Evolutionary conservation across 768 basidiomycete species (phyloP), one percentile per base, ranked within the genome.

Genomic region (Gautieria morchelliformis): DNA sequence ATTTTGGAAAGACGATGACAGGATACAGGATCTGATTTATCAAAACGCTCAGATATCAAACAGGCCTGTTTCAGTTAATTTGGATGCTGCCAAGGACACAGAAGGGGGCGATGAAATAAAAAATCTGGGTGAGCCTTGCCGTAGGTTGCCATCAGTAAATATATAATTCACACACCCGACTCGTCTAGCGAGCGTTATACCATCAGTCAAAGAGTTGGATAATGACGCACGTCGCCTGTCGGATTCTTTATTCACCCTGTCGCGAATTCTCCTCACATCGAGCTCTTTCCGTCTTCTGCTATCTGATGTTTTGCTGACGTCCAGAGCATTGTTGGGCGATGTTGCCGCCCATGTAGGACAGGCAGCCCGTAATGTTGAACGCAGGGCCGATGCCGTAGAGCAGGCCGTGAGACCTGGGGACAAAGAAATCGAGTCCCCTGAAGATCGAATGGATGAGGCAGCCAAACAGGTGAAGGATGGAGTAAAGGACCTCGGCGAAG

Each of bases 251-350:
- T 48, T 50, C 30, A 41, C 47, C 3, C 55, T 67, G 7, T 10
- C 57, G 14, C 47, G 44, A 12, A 44, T 65, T 10, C 51, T 66
- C 11, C 46, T 63, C 39, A 65, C 64, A 3, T 67, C 66, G 2
- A 53, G 63, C 30, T 58, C 62, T 2, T 67, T 66, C 54, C 66
- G 66, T 19, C 30, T 61, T 44, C 48, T 67, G 22, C 60, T 67
- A 9, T 61, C 62, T 0, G 66, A 67, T 30, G 19, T 67, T 4
- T 44, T 64, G 20, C 39, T 59, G 4, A 52, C 61, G 6, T 59
- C 63, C 2, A 42, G 66, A 11, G 64, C 65, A n/a, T 63, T 60
- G 8, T 40, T 65, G 12, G 64, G 62, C 1, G 62, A 66, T 27
- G 60, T 53, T n/a, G 64, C 63, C 3, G 41, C 53, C 4, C 35